These are phyloP conservation scores for Diaporthe sp. DNA, from an alignment of 2,329 filamentous ascomycete genomes.

Conservation along the genomic window DNA sequence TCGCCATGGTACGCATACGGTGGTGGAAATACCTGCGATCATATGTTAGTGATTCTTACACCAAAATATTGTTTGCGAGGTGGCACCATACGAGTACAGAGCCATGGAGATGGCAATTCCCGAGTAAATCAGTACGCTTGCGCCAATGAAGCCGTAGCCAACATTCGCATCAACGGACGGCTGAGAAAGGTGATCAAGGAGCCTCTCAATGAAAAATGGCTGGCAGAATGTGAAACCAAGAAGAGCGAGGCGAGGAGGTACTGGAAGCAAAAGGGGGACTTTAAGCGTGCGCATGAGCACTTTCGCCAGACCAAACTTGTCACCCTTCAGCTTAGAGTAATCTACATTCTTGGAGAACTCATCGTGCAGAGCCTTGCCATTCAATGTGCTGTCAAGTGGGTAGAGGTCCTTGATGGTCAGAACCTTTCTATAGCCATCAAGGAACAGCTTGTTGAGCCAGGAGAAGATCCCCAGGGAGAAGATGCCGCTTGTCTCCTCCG, in stretches of 20 bases:
- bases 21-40: conserved; percentile 9
- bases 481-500: conserved; percentile 45
- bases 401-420: conserved; percentile 46
- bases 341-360: conserved; percentile 32
- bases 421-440: conserved; percentile 45
- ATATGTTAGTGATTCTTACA: conserved; percentile 35
- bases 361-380: conserved; percentile 36
- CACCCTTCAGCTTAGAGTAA: conserved; percentile 29
- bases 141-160: conserved; percentile 49
- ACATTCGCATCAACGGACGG: conserved; percentile 38
- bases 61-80: conserved; percentile 35
- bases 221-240: conserved; percentile 55
- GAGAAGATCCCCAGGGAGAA: conserved; percentile 44
- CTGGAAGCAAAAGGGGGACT: conserved; percentile 46
- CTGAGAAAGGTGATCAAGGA: conserved; percentile 47
- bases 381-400: conserved; percentile 41
- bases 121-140: conserved; percentile 43
- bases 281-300: conserved; percentile 44
- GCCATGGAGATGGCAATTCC: conserved; percentile 48
- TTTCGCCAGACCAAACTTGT: conserved; percentile 43
- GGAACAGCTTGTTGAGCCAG: conserved; percentile 46
- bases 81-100: conserved; percentile 44
- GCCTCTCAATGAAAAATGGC: conserved; percentile 53
- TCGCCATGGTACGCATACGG: conserved; percentile 20
- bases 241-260: conserved; percentile 50